Evolutionary conservation across 371 early-diverging fungal genomes (phyloP).

Genomic region (Rhizopus microsporus): DNA sequence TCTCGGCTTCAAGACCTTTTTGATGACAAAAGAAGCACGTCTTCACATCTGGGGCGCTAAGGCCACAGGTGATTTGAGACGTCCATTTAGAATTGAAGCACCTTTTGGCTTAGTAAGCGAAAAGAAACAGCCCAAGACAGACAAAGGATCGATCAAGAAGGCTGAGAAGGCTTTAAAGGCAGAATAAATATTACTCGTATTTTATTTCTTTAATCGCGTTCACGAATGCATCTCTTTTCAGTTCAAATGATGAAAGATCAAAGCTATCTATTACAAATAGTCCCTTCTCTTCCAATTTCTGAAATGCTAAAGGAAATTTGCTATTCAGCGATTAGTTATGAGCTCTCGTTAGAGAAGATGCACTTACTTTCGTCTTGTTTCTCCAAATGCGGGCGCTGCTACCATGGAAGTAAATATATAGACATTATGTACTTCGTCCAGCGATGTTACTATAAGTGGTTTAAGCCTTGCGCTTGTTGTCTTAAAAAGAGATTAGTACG

Average conservation of each 20-base stretch:
- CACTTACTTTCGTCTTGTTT: constrained; percentile 68
- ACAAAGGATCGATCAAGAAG: constrained; percentile 51
- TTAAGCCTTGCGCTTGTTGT: constrained; percentile 55
- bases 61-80: constrained; percentile 70
- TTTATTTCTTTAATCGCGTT: constrained; percentile 60
- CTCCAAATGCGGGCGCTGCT: constrained; percentile 62
- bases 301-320: too few relatives aligned
- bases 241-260: too few relatives aligned
- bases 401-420: constrained; percentile 73
- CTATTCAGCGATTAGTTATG: too few relatives aligned
- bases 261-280: too few relatives aligned
- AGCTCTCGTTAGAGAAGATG: too few relatives aligned
- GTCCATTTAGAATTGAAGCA: constrained; percentile 77
- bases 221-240: constrained; percentile 12
- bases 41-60: constrained; percentile 70
- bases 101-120: constrained; percentile 57
- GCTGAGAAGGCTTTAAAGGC: constrained; percentile 51
- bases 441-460: constrained; percentile 68
- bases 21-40: constrained; percentile 66
- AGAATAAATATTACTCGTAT: constrained; percentile 64
- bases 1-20: constrained; percentile 67
- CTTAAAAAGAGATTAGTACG: constrained; percentile 24
- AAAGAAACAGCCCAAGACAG: constrained; percentile 41
- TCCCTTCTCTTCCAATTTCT: too few relatives aligned
- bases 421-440: constrained; percentile 59